Conservation (phyloP, 257 asterid genomes). For the Anisodus acutangulus region DNA sequence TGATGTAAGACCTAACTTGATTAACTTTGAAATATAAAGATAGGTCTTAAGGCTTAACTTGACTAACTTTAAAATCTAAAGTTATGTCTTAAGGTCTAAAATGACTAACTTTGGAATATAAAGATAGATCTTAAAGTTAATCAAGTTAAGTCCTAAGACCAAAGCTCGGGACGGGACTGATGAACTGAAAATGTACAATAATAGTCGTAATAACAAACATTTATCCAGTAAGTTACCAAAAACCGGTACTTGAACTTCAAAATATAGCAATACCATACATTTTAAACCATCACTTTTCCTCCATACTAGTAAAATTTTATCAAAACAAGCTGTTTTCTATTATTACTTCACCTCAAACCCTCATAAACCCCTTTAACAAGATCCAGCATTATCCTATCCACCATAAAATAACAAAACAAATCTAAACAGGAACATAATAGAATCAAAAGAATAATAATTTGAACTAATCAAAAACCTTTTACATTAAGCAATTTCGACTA, state of each 20-base stretch:
- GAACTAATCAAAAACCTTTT: neutral
- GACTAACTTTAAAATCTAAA: no score
- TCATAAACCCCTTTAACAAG: neutral
- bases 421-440: neutral
- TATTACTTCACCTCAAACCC: slow-evolving; percentile 23
- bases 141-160: no score
- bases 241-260: neutral
- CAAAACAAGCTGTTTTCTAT: slow-evolving; percentile 25
- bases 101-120: no score
- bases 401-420: neutral
- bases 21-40: no score
- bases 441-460: neutral
- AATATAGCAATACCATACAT: slow-evolving; percentile 18
- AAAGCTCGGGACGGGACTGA: no score
- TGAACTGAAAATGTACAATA: no score
- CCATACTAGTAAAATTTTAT: neutral
- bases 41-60: no score
- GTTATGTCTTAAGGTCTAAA: no score
- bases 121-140: no score
- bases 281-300: neutral
- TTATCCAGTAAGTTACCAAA: neutral
- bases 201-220: neutral
- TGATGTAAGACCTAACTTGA: no score
- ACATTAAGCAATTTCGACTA: slow-evolving; percentile 11
- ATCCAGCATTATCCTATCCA: neutral